phyloP scores from a whole-genome alignment of 345 rosid species.

The Abelmoschus esculentus region DNA sequence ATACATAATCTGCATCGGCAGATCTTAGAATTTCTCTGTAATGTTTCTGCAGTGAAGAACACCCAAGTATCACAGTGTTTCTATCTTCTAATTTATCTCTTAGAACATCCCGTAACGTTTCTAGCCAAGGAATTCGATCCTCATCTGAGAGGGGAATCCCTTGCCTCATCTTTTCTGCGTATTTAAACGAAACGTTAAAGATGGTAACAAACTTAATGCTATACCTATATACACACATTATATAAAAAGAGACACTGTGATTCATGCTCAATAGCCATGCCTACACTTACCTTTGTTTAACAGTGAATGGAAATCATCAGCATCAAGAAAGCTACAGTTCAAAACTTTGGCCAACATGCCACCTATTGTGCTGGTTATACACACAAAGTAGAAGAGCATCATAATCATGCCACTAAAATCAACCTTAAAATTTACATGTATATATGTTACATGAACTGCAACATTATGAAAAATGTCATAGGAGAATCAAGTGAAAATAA shows the following conservation, averaged over 20 bases:
- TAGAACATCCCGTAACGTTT: constrained; percentile 38
- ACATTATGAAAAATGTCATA: background rate
- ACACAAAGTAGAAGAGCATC: background rate
- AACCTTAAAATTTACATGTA: background rate
- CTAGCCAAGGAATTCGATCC: constrained; percentile 85
- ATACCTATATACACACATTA: background rate
- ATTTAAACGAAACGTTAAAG: background rate
- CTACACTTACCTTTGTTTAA: constrained; percentile 57
- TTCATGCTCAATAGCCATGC: background rate
- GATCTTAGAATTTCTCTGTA: constrained; percentile 73
- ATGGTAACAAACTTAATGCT: background rate
- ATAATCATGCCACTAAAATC: background rate
- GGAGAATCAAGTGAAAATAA: background rate
- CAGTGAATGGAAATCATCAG: constrained; percentile 72
- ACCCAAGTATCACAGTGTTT: constrained; percentile 47
- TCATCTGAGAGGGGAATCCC: constrained; percentile 71
- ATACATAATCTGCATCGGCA: constrained; percentile 43
- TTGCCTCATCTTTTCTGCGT: constrained; percentile 59
- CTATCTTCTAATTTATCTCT: constrained; percentile 27
- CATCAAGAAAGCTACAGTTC: constrained; percentile 63
- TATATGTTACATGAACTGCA: background rate
- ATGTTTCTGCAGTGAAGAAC: constrained; percentile 59
- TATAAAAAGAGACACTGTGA: background rate
- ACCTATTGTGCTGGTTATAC: constrained; percentile 56
- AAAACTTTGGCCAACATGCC: constrained; percentile 45